Conservation (phyloP, 768 basidiomycete genomes). For the Asterophora lycoperdoides region DNA sequence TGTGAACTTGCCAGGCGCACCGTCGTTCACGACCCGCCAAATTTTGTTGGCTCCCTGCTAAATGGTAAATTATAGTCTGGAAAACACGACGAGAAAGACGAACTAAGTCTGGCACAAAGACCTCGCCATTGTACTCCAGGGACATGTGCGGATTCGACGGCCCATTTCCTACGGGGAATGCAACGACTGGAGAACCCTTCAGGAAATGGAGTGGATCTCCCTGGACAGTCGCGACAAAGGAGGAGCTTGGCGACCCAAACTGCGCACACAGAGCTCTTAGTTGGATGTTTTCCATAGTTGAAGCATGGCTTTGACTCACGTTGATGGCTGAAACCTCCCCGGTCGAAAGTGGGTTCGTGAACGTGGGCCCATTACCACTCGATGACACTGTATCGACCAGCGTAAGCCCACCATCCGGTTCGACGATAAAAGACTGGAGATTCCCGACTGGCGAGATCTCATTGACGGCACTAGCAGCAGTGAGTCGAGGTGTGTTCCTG, state of each 20-base stretch:
- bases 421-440: conserved; percentile 52
- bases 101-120: conserved; percentile 66
- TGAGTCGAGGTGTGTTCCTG: background rate
- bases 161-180: conserved; percentile 43
- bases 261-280: conserved; percentile 5
- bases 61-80: background rate
- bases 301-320: conserved; percentile 26
- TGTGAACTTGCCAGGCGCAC: conserved; percentile 39
- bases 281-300: background rate
- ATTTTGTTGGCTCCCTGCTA: conserved; percentile 61
- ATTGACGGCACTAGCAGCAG: conserved; percentile 43
- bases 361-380: conserved; percentile 47
- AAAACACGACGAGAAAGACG: conserved; percentile 12
- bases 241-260: conserved; percentile 36
- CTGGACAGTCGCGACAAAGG: conserved; percentile 35
- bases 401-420: conserved; percentile 33
- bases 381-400: conserved; percentile 42
- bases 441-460: conserved; percentile 39
- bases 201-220: conserved; percentile 33
- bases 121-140: conserved; percentile 47
- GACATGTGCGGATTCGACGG: conserved; percentile 67
- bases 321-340: conserved; percentile 57
- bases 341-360: conserved; percentile 44
- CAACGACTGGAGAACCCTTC: conserved; percentile 34
- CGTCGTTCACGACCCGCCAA: conserved; percentile 54